Conservation (phyloP, 164 flowering plant genomes). For the Warburgia ugandensis region DNA sequence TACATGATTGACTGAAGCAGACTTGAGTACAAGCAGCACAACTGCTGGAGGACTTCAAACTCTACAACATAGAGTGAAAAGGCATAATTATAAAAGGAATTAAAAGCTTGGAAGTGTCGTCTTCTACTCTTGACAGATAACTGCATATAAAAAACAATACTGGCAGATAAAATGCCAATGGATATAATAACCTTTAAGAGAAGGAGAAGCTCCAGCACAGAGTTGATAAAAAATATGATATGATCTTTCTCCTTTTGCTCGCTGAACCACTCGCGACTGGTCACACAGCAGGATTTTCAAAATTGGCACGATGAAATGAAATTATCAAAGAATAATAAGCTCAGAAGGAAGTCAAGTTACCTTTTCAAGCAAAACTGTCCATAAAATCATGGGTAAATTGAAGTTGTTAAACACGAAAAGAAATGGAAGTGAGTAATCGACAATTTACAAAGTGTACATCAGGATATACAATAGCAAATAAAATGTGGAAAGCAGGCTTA, state of each 20-base stretch:
- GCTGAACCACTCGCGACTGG: conserved; percentile 94
- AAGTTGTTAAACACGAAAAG: conserved; percentile 2
- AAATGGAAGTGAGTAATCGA: conserved; percentile 10
- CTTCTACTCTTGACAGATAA: too few species aligned
- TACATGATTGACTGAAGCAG: too few species aligned
- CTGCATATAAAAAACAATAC: too few species aligned
- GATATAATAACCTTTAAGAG: conserved; percentile 54
- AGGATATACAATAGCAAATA: neutral
- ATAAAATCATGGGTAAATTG: neutral
- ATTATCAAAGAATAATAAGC: conserved; percentile 1
- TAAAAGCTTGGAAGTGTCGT: neutral
- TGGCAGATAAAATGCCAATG: neutral
- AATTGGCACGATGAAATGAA: conserved; percentile 18
- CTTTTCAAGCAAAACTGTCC: conserved; percentile 83
- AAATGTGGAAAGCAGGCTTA: conserved; percentile 29
- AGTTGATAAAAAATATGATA: conserved; percentile 95
- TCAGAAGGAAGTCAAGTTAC: conserved; percentile 24
- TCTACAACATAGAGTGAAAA: neutral
- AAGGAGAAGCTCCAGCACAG: conserved; percentile 83
- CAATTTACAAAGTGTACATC: neutral
- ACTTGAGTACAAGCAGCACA: too few species aligned
- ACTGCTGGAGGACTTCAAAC: neutral
- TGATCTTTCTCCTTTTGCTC: conserved; percentile 76
- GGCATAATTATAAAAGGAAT: neutral
- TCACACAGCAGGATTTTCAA: conserved; percentile 10